Conservation (phyloP, 129 eudicot genomes). For the Ambrosia artemisiifolia region DNA sequence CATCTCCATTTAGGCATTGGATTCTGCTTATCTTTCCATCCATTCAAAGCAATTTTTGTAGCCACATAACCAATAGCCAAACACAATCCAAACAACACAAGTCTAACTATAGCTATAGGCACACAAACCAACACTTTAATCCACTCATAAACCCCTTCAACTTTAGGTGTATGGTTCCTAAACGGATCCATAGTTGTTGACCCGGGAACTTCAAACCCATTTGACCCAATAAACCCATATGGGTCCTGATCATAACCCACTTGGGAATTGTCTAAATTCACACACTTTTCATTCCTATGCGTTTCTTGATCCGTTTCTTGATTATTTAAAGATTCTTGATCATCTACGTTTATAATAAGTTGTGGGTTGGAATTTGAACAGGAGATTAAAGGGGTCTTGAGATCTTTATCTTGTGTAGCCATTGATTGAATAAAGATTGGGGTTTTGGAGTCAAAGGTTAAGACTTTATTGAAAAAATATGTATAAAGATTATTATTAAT, state of each 20-base stretch:
- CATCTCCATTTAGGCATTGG: slow-evolving; percentile 95
- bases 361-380: background rate
- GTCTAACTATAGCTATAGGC: slow-evolving; percentile 60
- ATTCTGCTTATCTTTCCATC: slow-evolving; percentile 82
- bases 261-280: slow-evolving; percentile 26
- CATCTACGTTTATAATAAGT: background rate
- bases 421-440: slow-evolving; percentile 5
- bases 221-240: slow-evolving; percentile 64
- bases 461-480: background rate
- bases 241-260: slow-evolving; percentile 41
- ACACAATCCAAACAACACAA: slow-evolving; percentile 62
- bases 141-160: slow-evolving; percentile 90
- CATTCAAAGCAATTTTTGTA: slow-evolving; percentile 59
- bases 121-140: slow-evolving; percentile 56
- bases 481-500: no score
- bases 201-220: slow-evolving; percentile 46
- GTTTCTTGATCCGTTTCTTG: slow-evolving; percentile 23
- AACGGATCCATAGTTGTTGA: slow-evolving; percentile 77
- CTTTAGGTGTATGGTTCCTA: slow-evolving; percentile 55
- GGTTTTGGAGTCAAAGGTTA: slow-evolving; percentile 10
- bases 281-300: background rate
- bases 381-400: slow-evolving; percentile 34
- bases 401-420: slow-evolving; percentile 41
- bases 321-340: slow-evolving; percentile 10
- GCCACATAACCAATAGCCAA: slow-evolving; percentile 69